Percentiles rank a stretch among this genome's conserved stretches.
phyloP scores from a whole-genome alignment of 2,329 filamentous ascomycete species.

The Rasamsonia emersonii region DNA sequence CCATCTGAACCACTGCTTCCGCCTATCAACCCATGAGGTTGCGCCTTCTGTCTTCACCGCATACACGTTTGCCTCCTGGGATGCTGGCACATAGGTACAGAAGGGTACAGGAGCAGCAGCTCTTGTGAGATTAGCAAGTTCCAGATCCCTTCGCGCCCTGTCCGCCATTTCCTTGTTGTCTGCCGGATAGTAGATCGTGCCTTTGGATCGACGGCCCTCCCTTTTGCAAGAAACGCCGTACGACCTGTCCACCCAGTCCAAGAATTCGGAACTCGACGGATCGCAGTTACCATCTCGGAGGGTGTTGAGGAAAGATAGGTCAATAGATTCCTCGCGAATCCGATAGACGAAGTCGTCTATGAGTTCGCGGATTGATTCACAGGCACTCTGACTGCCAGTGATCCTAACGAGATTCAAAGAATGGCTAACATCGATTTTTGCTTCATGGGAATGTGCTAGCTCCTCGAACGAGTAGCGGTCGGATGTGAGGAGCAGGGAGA shows the following conservation, averaged over 20 bases:
- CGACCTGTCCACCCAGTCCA: conserved; percentile 24
- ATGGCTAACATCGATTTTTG: conserved; percentile 28
- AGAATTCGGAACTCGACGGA: conserved; percentile 16
- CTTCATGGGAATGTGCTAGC: conserved; percentile 24
- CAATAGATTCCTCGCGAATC: conserved; percentile 22
- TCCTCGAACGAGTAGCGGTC: conserved; percentile 29
- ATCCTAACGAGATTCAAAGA: conserved; percentile 26
- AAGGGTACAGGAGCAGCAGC: conserved; percentile 18
- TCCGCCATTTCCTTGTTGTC: conserved; percentile 24
- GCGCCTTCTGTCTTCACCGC: conserved; percentile 15
- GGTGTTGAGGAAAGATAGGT: conserved; percentile 12
- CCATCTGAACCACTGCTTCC: conserved; percentile 32
- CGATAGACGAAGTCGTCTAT: conserved; percentile 21
- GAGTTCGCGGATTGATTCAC: conserved; percentile 25
- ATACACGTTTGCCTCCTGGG: conserved; percentile 18
- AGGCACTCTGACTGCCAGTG: conserved; percentile 24
- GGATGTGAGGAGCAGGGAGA: conserved; percentile 25
- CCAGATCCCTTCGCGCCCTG: conserved; percentile 25
- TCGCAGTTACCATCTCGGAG: conserved; percentile 11
- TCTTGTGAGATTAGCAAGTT: conserved; percentile 20
- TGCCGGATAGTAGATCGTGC: conserved; percentile 24
- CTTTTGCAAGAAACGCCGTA: conserved; percentile 23
- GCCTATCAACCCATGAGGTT: conserved; percentile 23
- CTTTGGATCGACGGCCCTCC: conserved; percentile 10
- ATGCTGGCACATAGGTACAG: conserved; percentile 26